Percentiles rank a stretch among this genome's conserved stretches.
Evolutionary conservation across 2,329 filamentous ascomycete species (phyloP).

Genomic region (Pseudogymnoascus pannorum): DNA sequence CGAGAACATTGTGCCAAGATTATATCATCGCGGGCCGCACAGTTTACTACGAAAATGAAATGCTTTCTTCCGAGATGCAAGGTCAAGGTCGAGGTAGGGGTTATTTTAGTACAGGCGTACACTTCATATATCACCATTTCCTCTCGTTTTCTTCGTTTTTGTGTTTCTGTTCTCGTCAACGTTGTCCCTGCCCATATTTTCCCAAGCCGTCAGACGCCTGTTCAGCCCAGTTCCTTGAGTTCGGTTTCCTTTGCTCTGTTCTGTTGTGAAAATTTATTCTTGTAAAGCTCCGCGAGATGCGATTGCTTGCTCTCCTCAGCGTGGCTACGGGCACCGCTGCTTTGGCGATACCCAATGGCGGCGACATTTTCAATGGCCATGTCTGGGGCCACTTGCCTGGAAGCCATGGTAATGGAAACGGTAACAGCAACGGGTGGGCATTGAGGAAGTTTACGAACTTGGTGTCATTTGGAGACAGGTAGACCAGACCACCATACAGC

Average conservation of each 20-base stretch:
- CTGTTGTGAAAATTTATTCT: background rate
- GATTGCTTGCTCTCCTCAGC: background rate
- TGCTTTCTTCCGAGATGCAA: background rate
- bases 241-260: background rate
- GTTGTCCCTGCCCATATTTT: background rate
- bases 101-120: background rate
- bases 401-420: too few species aligned
- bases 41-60: too few species aligned
- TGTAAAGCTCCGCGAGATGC: background rate
- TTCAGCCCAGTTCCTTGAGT: too few species aligned
- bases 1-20: too few species aligned
- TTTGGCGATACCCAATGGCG: background rate
- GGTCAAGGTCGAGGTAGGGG: background rate
- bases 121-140: background rate
- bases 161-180: background rate
- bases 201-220: background rate
- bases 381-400: background rate
- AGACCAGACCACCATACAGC: too few species aligned
- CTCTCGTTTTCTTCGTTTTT: background rate
- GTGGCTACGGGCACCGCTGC: background rate
- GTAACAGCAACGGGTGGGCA: slow-evolving; percentile 12
- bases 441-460: slow-evolving; percentile 51
- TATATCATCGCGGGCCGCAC: too few species aligned
- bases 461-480: slow-evolving; percentile 65
- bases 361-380: too few species aligned